Evolutionary conservation across 1,284 basidiomycete species (phyloP).

Genomic region (Cryptococcus sp.): DNA sequence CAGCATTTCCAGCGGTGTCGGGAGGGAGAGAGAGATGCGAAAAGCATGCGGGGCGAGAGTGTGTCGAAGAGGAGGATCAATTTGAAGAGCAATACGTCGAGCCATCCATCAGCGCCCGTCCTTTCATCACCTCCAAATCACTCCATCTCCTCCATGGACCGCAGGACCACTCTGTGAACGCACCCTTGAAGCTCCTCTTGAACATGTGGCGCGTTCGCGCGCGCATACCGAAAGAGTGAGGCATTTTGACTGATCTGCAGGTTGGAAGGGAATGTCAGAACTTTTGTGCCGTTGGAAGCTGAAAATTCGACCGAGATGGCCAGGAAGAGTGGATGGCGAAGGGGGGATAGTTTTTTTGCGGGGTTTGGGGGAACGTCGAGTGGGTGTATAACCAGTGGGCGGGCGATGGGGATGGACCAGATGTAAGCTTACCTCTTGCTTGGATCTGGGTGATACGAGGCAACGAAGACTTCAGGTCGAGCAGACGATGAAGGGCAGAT

Average conservation of each 20-base stretch:
- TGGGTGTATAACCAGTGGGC: too few relatives aligned
- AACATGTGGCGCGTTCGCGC: constrained; percentile 99
- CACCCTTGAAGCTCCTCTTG: constrained; percentile 94
- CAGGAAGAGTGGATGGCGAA: not conserved
- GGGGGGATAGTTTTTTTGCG: not conserved
- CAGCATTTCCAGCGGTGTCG: constrained; percentile 2
- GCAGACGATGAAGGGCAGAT: too few relatives aligned
- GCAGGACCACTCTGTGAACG: constrained; percentile 30
- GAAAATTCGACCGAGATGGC: not conserved
- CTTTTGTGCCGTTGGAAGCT: not conserved
- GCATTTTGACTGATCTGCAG: constrained; percentile 66
- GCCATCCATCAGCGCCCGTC: not conserved
- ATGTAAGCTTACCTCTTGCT: constrained; percentile 12
- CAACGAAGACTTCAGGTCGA: not conserved
- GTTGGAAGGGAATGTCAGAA: not conserved
- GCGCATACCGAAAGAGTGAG: constrained; percentile 99
- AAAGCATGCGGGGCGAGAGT: not conserved
- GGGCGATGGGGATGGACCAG: not conserved
- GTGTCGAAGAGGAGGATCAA: not conserved
- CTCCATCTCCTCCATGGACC: not conserved
- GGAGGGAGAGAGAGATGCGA: not conserved
- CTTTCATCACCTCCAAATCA: too few relatives aligned
- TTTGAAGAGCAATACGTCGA: constrained; percentile 1
- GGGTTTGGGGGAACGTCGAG: not conserved
- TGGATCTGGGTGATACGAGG: constrained; percentile 3